Evolutionary conservation across 768 basidiomycete genomes (phyloP).

Genomic region (Tricholoma terreum): DNA sequence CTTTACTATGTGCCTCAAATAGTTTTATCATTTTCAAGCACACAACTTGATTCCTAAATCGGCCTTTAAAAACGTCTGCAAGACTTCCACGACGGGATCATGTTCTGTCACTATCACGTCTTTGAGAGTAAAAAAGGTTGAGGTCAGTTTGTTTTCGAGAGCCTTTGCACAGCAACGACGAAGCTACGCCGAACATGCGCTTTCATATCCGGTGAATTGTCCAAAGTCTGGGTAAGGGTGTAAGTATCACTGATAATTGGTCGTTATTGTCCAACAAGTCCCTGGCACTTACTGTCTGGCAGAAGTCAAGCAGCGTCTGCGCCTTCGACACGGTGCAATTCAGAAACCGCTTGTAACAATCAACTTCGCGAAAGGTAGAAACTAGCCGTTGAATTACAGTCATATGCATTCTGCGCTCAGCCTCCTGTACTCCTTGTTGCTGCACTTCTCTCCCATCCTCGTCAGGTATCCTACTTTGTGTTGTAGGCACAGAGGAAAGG

Average conservation of each 20-base stretch:
- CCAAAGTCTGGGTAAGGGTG: slow-evolving; percentile 4
- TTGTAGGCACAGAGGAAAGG: too few species aligned
- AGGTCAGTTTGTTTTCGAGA: slow-evolving; percentile 3
- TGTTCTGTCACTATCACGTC: not conserved
- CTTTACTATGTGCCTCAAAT: slow-evolving; percentile 4
- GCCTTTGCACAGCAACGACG: slow-evolving; percentile 8
- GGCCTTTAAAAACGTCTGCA: slow-evolving; percentile 7
- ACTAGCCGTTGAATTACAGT: too few species aligned
- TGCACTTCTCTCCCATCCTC: too few species aligned
- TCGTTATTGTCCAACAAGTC: not conserved
- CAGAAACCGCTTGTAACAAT: not conserved
- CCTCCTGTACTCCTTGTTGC: too few species aligned
- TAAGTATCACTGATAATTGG: not conserved
- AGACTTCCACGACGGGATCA: slow-evolving; percentile 5
- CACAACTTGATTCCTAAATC: not conserved
- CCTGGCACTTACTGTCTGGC: not conserved
- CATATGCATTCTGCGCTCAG: too few species aligned
- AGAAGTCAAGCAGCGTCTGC: not conserved
- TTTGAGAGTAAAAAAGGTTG: slow-evolving; percentile 6
- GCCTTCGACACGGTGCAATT: not conserved
- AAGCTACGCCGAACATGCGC: slow-evolving; percentile 1
- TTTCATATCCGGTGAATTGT: not conserved
- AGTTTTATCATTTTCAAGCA: slow-evolving; percentile 5
- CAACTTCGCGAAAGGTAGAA: not conserved
- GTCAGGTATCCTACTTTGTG: too few species aligned